phyloP scores from a whole-genome alignment of 495 filamentous ascomycete species.

The Aspergillus kassunensis region DNA sequence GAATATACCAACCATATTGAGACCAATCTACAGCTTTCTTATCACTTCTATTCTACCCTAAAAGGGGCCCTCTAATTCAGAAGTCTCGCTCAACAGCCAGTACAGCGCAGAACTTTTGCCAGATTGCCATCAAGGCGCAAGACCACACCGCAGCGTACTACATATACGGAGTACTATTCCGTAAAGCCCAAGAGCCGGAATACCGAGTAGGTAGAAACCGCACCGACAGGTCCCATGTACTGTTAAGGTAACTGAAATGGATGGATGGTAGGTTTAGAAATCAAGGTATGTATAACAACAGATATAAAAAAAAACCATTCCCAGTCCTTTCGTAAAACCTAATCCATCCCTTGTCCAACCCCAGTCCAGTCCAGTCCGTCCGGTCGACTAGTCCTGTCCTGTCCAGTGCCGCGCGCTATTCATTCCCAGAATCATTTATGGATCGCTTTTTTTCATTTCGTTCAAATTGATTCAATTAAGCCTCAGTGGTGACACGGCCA shows the following conservation, averaged over 20 bases:
- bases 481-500: slow-evolving; percentile 96
- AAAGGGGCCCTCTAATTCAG: too few species aligned
- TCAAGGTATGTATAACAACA: neutral
- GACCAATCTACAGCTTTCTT: neutral
- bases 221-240: too few species aligned
- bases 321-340: neutral
- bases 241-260: neutral
- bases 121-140: too few species aligned
- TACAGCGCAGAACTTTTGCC: too few species aligned
- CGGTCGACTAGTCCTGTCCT: neutral
- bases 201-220: too few species aligned
- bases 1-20: neutral
- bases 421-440: slow-evolving; percentile 5
- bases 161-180: too few species aligned
- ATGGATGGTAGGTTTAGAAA: neutral
- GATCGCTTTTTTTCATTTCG: slow-evolving; percentile 8
- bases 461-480: slow-evolving; percentile 53
- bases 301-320: neutral
- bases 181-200: too few species aligned
- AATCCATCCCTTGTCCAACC: slow-evolving; percentile 1
- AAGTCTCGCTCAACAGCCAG: too few species aligned
- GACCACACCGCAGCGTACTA: too few species aligned
- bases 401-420: neutral
- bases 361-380: neutral
- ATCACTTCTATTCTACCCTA: too few species aligned